These are phyloP conservation scores for Teratosphaeria pseudoeucalypti DNA, from an alignment of 2,329 filamentous ascomycete species.

Conservation along the genomic window DNA sequence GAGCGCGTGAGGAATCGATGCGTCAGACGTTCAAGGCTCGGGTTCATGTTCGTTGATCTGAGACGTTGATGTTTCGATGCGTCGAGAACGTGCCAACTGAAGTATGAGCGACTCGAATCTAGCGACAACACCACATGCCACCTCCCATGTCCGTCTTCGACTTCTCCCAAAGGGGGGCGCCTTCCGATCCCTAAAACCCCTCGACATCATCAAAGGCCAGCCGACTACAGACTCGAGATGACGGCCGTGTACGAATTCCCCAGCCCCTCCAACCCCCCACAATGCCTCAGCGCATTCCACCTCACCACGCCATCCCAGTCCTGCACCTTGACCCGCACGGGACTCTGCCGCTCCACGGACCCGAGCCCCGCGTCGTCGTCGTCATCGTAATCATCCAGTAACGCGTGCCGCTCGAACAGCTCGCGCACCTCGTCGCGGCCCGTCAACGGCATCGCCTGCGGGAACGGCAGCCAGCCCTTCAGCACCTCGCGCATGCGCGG, in stretches of 20 bases:
- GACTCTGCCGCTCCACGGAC: not conserved
- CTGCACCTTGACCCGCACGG: not conserved
- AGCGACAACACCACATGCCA: too few species aligned
- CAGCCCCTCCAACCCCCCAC: not conserved
- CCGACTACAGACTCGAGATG: not conserved
- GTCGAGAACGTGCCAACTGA: too few species aligned
- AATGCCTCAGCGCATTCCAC: not conserved
- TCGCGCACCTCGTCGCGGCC: not conserved
- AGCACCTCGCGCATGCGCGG: slow-evolving; percentile 1
- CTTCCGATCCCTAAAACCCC: too few species aligned
- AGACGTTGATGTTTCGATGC: too few species aligned
- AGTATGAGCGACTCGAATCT: too few species aligned
- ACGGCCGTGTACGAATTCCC: not conserved
- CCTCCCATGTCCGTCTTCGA: too few species aligned
- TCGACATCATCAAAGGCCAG: too few species aligned
- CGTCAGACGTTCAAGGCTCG: too few species aligned
- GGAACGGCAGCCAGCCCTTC: not conserved
- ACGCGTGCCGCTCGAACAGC: slow-evolving; percentile 1
- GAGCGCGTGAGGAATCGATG: too few species aligned
- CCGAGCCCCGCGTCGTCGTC: not conserved
- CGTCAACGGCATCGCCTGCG: not conserved
- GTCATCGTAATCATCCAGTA: not conserved
- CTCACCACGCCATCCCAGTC: not conserved
- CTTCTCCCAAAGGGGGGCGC: too few species aligned
- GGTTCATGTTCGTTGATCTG: too few species aligned